Conservation (phyloP, 2,329 filamentous ascomycete genomes). For the Curvularia sp. region DNA sequence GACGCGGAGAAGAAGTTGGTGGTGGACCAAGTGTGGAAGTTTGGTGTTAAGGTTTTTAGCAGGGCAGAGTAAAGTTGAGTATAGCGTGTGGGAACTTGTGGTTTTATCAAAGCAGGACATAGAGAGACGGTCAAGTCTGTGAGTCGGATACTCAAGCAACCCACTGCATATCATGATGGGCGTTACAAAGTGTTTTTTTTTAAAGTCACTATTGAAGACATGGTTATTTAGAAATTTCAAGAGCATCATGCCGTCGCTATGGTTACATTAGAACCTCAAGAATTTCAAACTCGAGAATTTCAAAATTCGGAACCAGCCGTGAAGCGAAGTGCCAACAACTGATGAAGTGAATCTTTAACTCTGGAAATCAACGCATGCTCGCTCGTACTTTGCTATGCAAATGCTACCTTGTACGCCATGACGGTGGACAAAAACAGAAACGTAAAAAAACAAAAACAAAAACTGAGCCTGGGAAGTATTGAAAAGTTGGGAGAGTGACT, state of each 20-base stretch:
- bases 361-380: neutral
- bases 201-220: neutral
- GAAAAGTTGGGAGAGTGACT: neutral
- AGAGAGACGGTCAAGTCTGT: neutral
- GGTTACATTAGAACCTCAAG: neutral
- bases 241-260: neutral
- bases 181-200: neutral
- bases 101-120: neutral
- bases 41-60: conserved; percentile 59
- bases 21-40: conserved; percentile 83
- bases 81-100: neutral
- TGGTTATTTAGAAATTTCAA: neutral
- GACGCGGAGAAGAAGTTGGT: conserved; percentile 61
- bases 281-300: neutral
- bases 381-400: conserved; percentile 2
- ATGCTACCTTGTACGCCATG: conserved; percentile 1
- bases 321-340: neutral
- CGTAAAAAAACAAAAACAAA: neutral
- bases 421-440: neutral
- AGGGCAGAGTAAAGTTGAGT: conserved; percentile 6
- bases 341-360: neutral
- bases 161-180: neutral
- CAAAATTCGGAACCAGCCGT: neutral
- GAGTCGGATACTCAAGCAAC: neutral
- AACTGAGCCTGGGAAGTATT: neutral